Evolutionary conservation across 2,329 filamentous ascomycete species (phyloP).

Genomic region (Colletotrichum magnum): DNA sequence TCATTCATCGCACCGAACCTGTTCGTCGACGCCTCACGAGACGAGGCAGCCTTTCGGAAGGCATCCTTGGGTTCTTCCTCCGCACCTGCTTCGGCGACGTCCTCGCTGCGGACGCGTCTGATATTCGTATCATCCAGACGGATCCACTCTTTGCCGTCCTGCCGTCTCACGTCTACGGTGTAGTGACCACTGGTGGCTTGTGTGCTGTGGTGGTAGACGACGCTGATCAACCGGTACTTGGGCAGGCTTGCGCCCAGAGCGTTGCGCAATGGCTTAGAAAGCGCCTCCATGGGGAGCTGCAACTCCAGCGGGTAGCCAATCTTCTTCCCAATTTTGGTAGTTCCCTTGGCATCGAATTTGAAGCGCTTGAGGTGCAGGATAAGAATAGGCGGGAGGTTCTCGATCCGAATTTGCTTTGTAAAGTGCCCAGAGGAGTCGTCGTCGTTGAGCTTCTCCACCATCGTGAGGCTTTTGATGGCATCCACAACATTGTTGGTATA

Average conservation of each 20-base stretch:
- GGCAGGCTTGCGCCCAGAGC: conserved; percentile 78
- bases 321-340: conserved; percentile 99
- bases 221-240: conserved; percentile 87
- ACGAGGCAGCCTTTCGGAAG: conserved; percentile 69
- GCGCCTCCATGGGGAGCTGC: conserved; percentile 91
- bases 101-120: conserved; percentile 85
- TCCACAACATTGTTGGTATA: conserved; percentile 93
- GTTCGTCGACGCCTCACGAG: conserved; percentile 69
- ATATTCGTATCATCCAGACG: conserved; percentile 95
- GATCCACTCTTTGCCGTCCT: conserved; percentile 97
- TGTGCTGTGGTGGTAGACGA: conserved; percentile 98
- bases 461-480: conserved; percentile 87
- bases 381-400: conserved; percentile 89
- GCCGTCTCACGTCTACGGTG: conserved; percentile 94
- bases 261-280: conserved; percentile 82
- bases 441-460: conserved; percentile 86
- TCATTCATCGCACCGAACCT: conserved; percentile 81
- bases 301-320: conserved; percentile 95
- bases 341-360: conserved; percentile 91
- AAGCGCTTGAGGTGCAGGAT: conserved; percentile 98
- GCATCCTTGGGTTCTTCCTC: conserved; percentile 83
- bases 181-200: conserved; percentile 97
- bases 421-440: conserved; percentile 73
- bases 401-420: conserved; percentile 96
- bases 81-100: conserved; percentile 87